Conservation (phyloP, 164 flowering plant genomes). For the Pachysandra terminalis region DNA sequence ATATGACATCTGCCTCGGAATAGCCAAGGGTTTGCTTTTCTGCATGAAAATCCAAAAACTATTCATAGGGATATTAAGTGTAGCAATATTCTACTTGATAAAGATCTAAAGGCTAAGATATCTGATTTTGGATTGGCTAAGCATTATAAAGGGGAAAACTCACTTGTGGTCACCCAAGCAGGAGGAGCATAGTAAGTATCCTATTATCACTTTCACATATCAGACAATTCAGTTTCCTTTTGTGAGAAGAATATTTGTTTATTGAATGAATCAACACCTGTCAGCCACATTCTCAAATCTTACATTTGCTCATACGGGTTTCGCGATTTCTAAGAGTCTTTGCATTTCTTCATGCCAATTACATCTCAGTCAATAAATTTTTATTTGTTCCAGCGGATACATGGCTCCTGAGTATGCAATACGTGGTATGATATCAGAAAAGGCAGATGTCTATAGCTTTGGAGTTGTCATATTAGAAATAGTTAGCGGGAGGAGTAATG, state of each 20-base stretch:
- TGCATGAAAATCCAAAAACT: not conserved
- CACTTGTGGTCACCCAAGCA: not conserved
- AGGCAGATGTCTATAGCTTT: not conserved
- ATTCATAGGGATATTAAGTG: not conserved
- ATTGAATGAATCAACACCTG: too few species aligned
- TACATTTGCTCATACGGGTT: too few species aligned
- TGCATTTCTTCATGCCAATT: not conserved
- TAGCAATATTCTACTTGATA: not conserved
- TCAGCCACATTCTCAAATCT: too few species aligned
- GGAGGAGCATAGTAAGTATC: not conserved
- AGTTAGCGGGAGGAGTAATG: not conserved
- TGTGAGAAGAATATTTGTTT: too few species aligned
- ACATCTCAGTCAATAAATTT: not conserved
- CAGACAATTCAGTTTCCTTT: too few species aligned
- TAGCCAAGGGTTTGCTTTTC: not conserved
- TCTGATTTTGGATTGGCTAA: constrained; percentile 1
- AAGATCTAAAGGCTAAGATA: not conserved
- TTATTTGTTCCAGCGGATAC: not conserved
- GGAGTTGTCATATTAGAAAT: not conserved
- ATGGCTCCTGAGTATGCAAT: not conserved
- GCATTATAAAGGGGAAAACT: not conserved
- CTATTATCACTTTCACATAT: not conserved
- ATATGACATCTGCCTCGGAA: not conserved
- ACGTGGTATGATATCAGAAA: not conserved
- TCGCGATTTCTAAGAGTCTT: not conserved